Evolutionary conservation across 805 yeast species (phyloP), one percentile per base, ranked within the genome.

Genomic region (Kluyveromyces aestuarii): DNA sequence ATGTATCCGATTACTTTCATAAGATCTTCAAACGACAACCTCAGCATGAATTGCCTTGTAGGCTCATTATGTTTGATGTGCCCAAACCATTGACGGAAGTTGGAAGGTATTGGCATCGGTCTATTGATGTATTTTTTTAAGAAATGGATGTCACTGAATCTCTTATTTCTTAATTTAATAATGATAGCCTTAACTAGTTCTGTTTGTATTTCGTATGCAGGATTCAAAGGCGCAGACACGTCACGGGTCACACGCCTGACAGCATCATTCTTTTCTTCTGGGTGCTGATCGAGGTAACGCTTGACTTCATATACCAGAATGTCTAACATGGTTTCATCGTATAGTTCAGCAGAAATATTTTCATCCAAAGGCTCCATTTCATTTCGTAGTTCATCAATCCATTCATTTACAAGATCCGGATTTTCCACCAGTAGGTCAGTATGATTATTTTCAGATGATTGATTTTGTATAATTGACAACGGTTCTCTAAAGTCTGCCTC

Each of bases 61-160:
- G 69, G 67, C 19, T 63, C 66, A 41, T 60, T 62, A 10, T 53
- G 51, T 10, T 54, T 57, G 9, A 63, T 40, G 41, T 55, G 61
- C 16, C 52, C 50, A 47, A 52, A 55, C 68, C 69, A 65, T 39
- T 59, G 57, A 30, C 57, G 59, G 41, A 58, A 60, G 4, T 63
- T 63, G 45, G 37, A 47, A 0, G 64, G 63, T 33, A 46, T 40
- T 9, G 50, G 37, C 27, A 47, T 49, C 8, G 45, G 49, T 8
- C 30, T 11, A 16, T 44, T 46, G n/a, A 63, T 50, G 21, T 48
- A 40, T 11, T 27, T 37, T 45, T 52, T 53, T 2, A 64, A 48
- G 38, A 57, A 61, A 2, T 46, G 50, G 11, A 60, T 27, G n/a
- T 48, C 50, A 18, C 48, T 48, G 18, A 59, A 48, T n/a, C 53